Conservation (phyloP, 768 basidiomycete genomes). For the Punctularia strigosozonata region DNA sequence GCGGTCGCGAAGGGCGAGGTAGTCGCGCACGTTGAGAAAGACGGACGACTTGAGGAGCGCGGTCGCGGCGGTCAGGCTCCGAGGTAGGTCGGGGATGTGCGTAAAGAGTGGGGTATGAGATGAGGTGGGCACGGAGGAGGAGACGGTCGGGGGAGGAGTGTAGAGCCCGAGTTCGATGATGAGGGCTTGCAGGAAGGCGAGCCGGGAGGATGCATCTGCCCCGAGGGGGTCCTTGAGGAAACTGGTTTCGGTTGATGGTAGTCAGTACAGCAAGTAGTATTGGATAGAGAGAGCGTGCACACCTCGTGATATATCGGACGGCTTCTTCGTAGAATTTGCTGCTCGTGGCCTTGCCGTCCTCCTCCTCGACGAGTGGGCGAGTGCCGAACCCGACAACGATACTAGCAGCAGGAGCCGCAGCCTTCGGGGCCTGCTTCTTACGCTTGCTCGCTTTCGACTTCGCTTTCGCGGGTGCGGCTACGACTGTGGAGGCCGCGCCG, state of each 20-base stretch:
- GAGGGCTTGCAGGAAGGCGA: conserved; percentile 59
- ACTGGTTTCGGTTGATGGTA: conserved; percentile 22
- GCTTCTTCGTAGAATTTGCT: conserved; percentile 51
- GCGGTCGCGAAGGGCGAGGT: conserved; percentile 51
- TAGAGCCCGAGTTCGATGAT: conserved; percentile 64
- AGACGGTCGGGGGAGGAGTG: conserved; percentile 4
- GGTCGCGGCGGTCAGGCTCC: conserved; percentile 54
- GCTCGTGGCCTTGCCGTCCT: conserved; percentile 21
- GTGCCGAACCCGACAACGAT: conserved; percentile 18
- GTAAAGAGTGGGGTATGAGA: conserved; percentile 19
- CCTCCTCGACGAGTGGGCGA: conserved; percentile 39
- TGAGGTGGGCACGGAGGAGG: conserved; percentile 1
- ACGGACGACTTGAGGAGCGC: conserved; percentile 51
- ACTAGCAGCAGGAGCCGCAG: background rate
- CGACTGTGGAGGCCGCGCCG: too few relatives aligned
- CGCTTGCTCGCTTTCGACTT: background rate
- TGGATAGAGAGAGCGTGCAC: conserved; percentile 17
- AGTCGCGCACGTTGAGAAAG: conserved; percentile 66
- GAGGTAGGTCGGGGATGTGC: conserved; percentile 36
- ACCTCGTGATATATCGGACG: conserved; percentile 49
- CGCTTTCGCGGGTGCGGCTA: background rate
- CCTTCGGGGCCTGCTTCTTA: background rate
- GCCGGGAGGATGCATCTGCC: conserved; percentile 30
- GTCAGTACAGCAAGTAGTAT: background rate
- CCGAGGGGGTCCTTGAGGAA: conserved; percentile 41